A percentile compares a stretch with the other conserved stretches of the same genome.
Conservation (phyloP, 768 basidiomycete species). For the Mrakia gelida region DNA sequence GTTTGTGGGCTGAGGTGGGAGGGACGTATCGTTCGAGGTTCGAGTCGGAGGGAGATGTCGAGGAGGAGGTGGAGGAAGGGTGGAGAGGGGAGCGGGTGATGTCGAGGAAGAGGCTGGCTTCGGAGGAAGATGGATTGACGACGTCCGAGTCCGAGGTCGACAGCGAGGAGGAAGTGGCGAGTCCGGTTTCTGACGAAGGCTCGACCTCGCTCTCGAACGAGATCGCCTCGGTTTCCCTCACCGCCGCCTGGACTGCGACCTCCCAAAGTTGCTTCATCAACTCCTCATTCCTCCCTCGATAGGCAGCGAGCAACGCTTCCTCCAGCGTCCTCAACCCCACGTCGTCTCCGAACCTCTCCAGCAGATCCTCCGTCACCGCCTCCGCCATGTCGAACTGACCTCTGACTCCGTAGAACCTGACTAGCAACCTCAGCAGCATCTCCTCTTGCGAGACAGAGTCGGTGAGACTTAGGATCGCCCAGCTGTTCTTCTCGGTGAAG, state of each 20-base stretch:
- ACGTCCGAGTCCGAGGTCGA: neutral
- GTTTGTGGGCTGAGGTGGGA: neutral
- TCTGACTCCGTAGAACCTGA: neutral
- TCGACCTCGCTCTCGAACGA: neutral
- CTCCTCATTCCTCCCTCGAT: neutral
- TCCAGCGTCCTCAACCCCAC: neutral
- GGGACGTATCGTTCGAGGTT: neutral
- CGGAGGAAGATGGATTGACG: neutral
- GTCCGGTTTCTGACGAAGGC: neutral
- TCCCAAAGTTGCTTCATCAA: neutral
- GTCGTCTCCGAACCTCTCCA: neutral
- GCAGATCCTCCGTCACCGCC: neutral
- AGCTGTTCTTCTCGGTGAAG: slow-evolving; percentile 11
- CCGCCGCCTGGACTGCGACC: neutral
- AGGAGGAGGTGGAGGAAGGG: neutral
- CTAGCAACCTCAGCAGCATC: neutral
- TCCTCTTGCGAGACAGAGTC: neutral
- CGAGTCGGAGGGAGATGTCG: neutral
- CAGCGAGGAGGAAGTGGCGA: neutral
- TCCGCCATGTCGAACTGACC: neutral
- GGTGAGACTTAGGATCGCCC: neutral
- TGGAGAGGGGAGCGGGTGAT: neutral
- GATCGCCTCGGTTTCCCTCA: neutral
- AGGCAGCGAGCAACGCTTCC: neutral
- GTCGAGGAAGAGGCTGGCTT: neutral